Evolutionary conservation across 148 eudicot species (phyloP), one percentile per base, ranked within the genome.

Genomic region (Beta vulgaris): DNA sequence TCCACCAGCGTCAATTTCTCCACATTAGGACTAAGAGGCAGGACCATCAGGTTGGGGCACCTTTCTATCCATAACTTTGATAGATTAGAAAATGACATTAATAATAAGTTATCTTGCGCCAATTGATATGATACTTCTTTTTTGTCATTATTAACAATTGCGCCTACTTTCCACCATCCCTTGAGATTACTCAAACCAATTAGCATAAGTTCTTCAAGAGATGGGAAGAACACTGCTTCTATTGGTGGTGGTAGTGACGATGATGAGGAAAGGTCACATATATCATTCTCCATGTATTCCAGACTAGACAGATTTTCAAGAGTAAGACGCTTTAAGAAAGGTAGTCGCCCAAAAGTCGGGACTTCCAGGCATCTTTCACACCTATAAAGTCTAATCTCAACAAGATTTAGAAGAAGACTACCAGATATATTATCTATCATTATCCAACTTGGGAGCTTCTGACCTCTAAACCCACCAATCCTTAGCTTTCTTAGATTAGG

Each of bases 161-260:
- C 72, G 32, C 37, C 60, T 15, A 0, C 26, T 49, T 19, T 64
- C 83, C 86, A 76, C 86, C 86, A 73, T 29, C 85, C 83, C 64
- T 61, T 83, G 32, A 83, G 43, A 35, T 48, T 80, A 21, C 0
- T 2, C 76, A 83, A 43, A 14, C 0, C 0, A 16, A 0, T 0
- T 13, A 83, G 55, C 1, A 0, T 1, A 28, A 83, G 83, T 5
- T 58, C 32, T 78, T 73, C 29, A 43, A 83, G 86, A 31, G 78
- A 76, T 40, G 83, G 83, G 61, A 83, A 83, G 77, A 83, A 83
- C 28, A 36, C 2, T 42, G 74, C 1, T 36, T 51, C 53, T 32
- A 35, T 19, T 6, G 26, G 3, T 29, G 65, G 42, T 39, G 9
- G 42, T 39, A 10, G 9, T 39, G 42, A 39, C n/a, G n/a, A n/a